Percentiles rank a stretch among this genome's conserved stretches.
phyloP scores from a whole-genome alignment of 169 alveolate species.

The Plasmodium falciparum region DNA sequence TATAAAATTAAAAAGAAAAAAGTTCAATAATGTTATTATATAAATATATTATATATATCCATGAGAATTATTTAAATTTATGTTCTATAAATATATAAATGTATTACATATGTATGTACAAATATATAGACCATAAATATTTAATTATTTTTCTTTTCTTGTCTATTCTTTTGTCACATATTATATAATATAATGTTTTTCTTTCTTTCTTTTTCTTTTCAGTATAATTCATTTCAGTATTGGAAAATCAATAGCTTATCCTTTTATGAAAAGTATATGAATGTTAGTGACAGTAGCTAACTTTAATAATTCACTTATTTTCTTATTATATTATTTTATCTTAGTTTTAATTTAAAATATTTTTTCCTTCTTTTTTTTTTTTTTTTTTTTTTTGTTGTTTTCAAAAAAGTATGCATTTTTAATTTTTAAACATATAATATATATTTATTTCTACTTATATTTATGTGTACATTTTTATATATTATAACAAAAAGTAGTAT shows the following conservation, averaged over 20 bases:
- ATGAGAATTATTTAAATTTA: no score
- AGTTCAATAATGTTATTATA: no score
- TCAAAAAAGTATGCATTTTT: background rate
- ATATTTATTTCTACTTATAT: no score
- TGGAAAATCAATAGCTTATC: slow-evolving; percentile 75
- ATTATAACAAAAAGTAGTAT: no score
- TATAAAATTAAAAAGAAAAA: no score
- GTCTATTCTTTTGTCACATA: background rate
- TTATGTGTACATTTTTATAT: no score
- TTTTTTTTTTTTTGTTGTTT: background rate
- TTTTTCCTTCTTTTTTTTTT: background rate
- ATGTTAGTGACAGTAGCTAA: slow-evolving; percentile 69
- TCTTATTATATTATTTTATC: background rate
- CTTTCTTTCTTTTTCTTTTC: slow-evolving; percentile 4
- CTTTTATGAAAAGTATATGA: slow-evolving; percentile 73
- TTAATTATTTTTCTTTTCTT: background rate
- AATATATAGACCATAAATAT: background rate
- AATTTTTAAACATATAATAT: background rate
- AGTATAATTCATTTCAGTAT: slow-evolving; percentile 76
- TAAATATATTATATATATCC: no score
- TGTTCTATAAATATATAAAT: no score
- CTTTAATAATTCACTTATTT: background rate
- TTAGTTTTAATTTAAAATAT: slow-evolving; percentile 1
- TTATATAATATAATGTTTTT: background rate
- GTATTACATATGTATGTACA: background rate